Base-by-base conservation (phyloP, 2,329 filamentous ascomycete species). In the Epichloe elymi region DNA sequence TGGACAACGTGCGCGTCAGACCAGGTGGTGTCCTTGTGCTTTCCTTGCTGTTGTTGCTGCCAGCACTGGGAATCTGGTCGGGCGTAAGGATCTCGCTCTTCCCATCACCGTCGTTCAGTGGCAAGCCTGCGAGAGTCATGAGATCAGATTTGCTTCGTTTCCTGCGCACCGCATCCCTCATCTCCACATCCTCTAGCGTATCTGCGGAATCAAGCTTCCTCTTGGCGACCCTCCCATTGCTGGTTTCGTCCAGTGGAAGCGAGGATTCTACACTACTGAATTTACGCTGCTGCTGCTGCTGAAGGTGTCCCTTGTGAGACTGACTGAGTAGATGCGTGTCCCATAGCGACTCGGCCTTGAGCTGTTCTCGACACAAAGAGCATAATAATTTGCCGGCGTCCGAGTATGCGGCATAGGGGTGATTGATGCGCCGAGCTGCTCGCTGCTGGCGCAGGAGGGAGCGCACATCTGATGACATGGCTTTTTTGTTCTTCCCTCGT, bases 401-500 rank as follows among this genome's bases (percentile, higher is more conserved):
- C 5, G 82, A 80, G 68, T 88, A 88, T 50, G 75, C 71, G 41
- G 83, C 82, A 59, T 83, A 73, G 4, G 83, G 79, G 59, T 88
- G 83, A 48, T 82, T 76, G 60, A 90, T 82, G 56, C 85, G 80
- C 52, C 88, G 82, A 55, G 84, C 78, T 51, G 82, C 80, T 57
- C 87, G 82, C 67, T 91, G 85, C 61, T 83, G 84, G 59, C 86
- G 85, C 52, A 94, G 76, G 46, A 95, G 78, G 37, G 86, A 79
- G 59, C 88, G 84, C 26, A 88, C 83, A 66, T 94, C 87, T 14
- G 48, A 44, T 58, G 86, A 75, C 86, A 93, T 91, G 56, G 44
- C 54, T 42, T 17, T n/a, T 33, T 42, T 23, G 14, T 4, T n/a
- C 10, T 39, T 11, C n/a, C n/a, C 30, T 30, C 30, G 30, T 11